phyloP scores from a whole-genome alignment of 2,329 filamentous ascomycete species.

The Coniochaeta sp. region DNA sequence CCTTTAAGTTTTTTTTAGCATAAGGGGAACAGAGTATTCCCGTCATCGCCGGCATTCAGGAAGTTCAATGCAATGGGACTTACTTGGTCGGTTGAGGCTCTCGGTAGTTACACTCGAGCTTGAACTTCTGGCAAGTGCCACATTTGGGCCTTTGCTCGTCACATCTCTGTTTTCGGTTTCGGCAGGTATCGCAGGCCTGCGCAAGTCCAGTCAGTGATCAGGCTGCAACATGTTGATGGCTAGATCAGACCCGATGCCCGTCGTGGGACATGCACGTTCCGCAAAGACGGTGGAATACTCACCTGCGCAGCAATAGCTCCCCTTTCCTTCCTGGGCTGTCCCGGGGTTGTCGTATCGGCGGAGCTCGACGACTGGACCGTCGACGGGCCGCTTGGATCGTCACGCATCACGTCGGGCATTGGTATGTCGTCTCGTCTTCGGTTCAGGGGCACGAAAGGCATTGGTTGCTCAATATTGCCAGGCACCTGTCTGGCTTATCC shows the following conservation, averaged over 20 bases:
- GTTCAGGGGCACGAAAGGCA: neutral
- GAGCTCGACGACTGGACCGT: neutral
- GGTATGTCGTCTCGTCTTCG: neutral
- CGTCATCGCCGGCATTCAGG: too few species aligned
- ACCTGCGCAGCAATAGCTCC: conserved; percentile 42
- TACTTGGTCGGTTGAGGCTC: conserved; percentile 58
- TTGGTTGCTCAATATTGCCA: neutral
- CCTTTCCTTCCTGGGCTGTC: conserved; percentile 31
- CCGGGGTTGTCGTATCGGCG: neutral
- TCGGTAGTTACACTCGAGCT: conserved; percentile 52
- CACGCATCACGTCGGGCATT: neutral
- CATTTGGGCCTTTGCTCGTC: conserved; percentile 57
- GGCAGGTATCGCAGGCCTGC: conserved; percentile 54
- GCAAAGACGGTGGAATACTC: conserved; percentile 9
- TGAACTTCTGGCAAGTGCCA: conserved; percentile 48
- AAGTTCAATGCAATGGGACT: too few species aligned
- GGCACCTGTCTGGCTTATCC: neutral
- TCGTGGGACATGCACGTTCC: too few species aligned
- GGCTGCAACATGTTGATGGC: too few species aligned
- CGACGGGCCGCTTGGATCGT: neutral
- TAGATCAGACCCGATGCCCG: too few species aligned
- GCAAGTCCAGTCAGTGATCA: neutral
- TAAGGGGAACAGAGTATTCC: neutral
- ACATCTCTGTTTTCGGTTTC: conserved; percentile 56
- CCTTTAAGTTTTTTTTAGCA: conserved; percentile 28